These are phyloP conservation scores for Fragaria vesca DNA, from an alignment of 306 rosid species.

Conservation along the genomic window DNA sequence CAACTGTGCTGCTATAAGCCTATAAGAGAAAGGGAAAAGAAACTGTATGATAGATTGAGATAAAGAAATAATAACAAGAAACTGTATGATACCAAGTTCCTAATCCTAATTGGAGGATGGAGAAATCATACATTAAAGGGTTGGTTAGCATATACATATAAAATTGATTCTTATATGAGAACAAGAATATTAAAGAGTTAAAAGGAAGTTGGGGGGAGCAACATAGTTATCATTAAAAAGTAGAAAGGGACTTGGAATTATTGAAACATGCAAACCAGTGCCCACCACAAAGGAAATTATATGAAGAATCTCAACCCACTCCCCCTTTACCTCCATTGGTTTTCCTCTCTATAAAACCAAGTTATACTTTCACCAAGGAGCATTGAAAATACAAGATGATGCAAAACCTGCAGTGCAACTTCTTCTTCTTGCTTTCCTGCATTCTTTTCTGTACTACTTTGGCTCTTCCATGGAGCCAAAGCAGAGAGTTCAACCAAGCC, in stretches of 20 bases:
- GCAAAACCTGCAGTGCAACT: slow-evolving; percentile 17
- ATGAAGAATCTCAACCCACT: slow-evolving; percentile 18
- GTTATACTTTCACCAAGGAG: neutral
- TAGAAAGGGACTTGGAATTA: slow-evolving; percentile 23
- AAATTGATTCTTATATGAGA: neutral
- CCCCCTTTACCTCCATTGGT: neutral
- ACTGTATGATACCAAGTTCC: slow-evolving; percentile 11
- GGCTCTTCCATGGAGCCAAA: slow-evolving; percentile 36
- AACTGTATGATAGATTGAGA: neutral
- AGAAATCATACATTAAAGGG: neutral
- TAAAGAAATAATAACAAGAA: too few relatives aligned
- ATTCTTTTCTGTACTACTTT: slow-evolving; percentile 5
- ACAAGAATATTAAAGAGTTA: neutral
- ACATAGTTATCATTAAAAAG: slow-evolving; percentile 24
- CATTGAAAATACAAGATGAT: neutral
- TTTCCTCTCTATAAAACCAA: slow-evolving; percentile 19
- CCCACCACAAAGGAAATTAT: slow-evolving; percentile 19
- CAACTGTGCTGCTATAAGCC: neutral
- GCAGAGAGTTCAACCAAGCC: slow-evolving; percentile 36
- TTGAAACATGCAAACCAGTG: slow-evolving; percentile 30
- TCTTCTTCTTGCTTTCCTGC: slow-evolving; percentile 19
- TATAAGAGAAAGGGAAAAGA: neutral
- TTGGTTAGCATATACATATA: neutral
- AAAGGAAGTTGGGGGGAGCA: slow-evolving; percentile 1
- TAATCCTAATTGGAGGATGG: neutral